phyloP scores from a whole-genome alignment of 345 rosid genomes.

The Brassica incana region DNA sequence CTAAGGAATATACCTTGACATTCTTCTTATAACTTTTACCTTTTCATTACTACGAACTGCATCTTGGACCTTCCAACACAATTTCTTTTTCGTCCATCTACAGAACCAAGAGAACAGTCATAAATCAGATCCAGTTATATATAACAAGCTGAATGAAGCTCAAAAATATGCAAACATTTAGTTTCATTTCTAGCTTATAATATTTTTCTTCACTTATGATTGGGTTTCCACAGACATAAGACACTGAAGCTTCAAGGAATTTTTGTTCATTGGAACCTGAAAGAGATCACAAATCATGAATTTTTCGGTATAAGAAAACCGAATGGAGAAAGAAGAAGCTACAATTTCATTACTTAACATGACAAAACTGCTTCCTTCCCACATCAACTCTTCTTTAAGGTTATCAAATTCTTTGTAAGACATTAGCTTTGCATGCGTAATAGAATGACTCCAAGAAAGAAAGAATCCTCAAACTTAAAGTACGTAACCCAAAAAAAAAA shows the following conservation, averaged over 20 bases:
- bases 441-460: slow-evolving; percentile 64
- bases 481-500: too few species aligned
- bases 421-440: slow-evolving; percentile 92
- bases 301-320: too few species aligned
- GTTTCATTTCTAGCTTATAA: slow-evolving; percentile 58
- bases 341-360: slow-evolving; percentile 72
- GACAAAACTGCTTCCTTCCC: slow-evolving; percentile 99
- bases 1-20: too few species aligned
- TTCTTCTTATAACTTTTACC: slow-evolving; percentile 37
- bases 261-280: slow-evolving; percentile 84
- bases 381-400: slow-evolving; percentile 94
- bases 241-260: slow-evolving; percentile 93
- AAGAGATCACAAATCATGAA: background rate
- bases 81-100: slow-evolving; percentile 82
- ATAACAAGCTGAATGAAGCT: background rate
- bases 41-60: slow-evolving; percentile 83
- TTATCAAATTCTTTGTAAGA: slow-evolving; percentile 95
- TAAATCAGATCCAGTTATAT: background rate
- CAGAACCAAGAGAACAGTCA: background rate
- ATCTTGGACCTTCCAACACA: slow-evolving; percentile 86
- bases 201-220: slow-evolving; percentile 69
- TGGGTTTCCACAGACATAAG: slow-evolving; percentile 78
- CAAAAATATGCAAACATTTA: slow-evolving; percentile 52
- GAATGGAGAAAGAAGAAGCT: background rate
- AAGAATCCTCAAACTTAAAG: background rate